phyloP scores from a whole-genome alignment of 768 basidiomycete genomes.

The Hydnum rufescens region DNA sequence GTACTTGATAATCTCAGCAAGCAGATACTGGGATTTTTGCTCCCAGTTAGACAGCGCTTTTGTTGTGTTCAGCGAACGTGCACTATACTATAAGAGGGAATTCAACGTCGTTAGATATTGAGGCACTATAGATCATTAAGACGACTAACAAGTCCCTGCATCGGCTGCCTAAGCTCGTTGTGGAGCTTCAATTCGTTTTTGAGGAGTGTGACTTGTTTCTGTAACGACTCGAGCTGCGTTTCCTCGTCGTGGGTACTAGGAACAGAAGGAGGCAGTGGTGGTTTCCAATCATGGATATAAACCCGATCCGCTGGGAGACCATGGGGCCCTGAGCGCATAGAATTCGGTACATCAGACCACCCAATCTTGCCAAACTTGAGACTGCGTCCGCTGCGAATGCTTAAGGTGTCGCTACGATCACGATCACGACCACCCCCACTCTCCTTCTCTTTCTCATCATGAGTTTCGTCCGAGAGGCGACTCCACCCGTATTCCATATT shows the following conservation, averaged over 20 bases:
- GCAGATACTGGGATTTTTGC: constrained; percentile 70
- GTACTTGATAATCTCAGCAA: constrained; percentile 90
- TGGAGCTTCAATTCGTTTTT: constrained; percentile 67
- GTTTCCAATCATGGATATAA: constrained; percentile 84
- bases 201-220: constrained; percentile 56
- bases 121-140: background rate
- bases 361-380: constrained; percentile 45
- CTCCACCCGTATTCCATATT: constrained; percentile 99
- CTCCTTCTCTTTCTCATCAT: background rate
- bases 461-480: constrained; percentile 32
- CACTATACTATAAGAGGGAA: constrained; percentile 41
- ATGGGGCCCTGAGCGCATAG: constrained; percentile 38
- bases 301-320: constrained; percentile 47
- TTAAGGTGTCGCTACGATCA: constrained; percentile 34
- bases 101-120: background rate
- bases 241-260: constrained; percentile 83
- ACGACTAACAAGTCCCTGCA: constrained; percentile 48
- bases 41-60: constrained; percentile 86
- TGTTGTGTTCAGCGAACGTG: constrained; percentile 46
- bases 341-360: constrained; percentile 20
- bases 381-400: constrained; percentile 58
- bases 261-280: constrained; percentile 67
- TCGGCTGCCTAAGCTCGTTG: constrained; percentile 64
- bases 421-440: background rate
- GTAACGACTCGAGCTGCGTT: constrained; percentile 71